These are phyloP conservation scores for Wickerhamiella musiphila DNA, from an alignment of 805 yeast genomes.

Conservation along the genomic window DNA sequence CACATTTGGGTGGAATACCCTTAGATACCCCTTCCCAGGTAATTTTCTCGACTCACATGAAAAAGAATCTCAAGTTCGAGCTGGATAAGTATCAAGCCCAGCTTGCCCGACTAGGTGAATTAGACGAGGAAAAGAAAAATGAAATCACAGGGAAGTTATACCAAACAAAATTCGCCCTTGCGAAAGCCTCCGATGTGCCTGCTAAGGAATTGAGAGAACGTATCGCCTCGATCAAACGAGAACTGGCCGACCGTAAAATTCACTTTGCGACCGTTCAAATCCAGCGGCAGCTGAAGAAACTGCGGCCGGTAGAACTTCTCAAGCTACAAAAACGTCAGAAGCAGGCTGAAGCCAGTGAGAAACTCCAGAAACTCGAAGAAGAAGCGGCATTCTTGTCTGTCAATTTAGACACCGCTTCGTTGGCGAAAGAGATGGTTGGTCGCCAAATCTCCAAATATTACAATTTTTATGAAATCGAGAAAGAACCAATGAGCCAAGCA, in stretches of 20 bases:
- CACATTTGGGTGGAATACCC: no score
- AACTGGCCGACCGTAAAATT: conserved; percentile 19
- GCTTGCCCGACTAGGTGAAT: conserved; percentile 13
- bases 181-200: conserved; percentile 10
- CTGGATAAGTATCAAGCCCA: conserved; percentile 23
- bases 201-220: conserved; percentile 10
- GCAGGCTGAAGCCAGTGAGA: conserved; percentile 1
- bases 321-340: conserved; percentile 19
- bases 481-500: conserved; percentile 13
- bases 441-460: conserved; percentile 6
- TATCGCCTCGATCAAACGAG: conserved; percentile 13
- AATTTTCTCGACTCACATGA: conserved; percentile 9
- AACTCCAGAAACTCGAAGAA: conserved; percentile 6
- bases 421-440: conserved; percentile 8
- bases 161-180: conserved; percentile 18
- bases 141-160: conserved; percentile 18
- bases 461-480: conserved; percentile 4
- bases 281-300: conserved; percentile 19
- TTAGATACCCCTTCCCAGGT: no score
- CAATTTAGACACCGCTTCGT: conserved; percentile 6
- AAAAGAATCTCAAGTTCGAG: conserved; percentile 22
- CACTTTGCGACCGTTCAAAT: conserved; percentile 16
- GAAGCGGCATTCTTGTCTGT: conserved; percentile 7
- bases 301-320: conserved; percentile 19
- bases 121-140: conserved; percentile 8